Percentiles rank a stretch among this genome's conserved stretches.
phyloP scores from a whole-genome alignment of 1,284 basidiomycete species.

The Ustilago shanxiensis region DNA sequence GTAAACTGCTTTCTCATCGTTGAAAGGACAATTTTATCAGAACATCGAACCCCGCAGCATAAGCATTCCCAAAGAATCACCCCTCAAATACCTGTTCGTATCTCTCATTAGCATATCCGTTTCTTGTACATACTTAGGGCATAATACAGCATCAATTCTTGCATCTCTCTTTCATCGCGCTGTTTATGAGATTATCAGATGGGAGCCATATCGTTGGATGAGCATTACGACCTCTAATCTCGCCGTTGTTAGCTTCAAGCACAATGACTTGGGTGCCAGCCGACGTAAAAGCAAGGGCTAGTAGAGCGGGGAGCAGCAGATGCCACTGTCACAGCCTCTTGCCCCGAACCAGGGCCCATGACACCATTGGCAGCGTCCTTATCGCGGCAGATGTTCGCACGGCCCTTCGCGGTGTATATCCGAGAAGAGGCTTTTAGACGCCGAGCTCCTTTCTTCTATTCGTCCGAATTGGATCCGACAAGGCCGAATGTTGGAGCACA shows the following conservation, averaged over 20 bases:
- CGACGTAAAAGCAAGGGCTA: too few relatives aligned
- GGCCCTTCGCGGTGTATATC: not conserved
- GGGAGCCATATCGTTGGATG: too few relatives aligned
- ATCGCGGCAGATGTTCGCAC: not conserved
- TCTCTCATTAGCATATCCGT: constrained; percentile 21
- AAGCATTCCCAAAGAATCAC: constrained; percentile 2
- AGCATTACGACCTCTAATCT: too few relatives aligned
- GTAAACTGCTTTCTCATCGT: constrained; percentile 46
- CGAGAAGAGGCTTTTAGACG: not conserved
- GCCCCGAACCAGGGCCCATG: not conserved
- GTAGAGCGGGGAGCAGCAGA: too few relatives aligned
- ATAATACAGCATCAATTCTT: constrained; percentile 26
- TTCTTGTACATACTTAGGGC: constrained; percentile 48
- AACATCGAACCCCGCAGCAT: not conserved
- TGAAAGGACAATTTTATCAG: constrained; percentile 28
- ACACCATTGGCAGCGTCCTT: not conserved
- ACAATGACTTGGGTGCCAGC: not conserved
- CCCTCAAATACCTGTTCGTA: constrained; percentile 5
- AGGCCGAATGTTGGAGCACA: not conserved
- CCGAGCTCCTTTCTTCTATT: constrained; percentile 19
- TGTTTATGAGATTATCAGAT: too few relatives aligned
- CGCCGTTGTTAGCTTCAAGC: not conserved
- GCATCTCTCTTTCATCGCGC: constrained; percentile 17
- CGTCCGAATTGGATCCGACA: constrained; percentile 4
- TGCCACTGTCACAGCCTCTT: not conserved